phyloP scores from a whole-genome alignment of 2,329 filamentous ascomycete species.

The Capronia coronata region DNA sequence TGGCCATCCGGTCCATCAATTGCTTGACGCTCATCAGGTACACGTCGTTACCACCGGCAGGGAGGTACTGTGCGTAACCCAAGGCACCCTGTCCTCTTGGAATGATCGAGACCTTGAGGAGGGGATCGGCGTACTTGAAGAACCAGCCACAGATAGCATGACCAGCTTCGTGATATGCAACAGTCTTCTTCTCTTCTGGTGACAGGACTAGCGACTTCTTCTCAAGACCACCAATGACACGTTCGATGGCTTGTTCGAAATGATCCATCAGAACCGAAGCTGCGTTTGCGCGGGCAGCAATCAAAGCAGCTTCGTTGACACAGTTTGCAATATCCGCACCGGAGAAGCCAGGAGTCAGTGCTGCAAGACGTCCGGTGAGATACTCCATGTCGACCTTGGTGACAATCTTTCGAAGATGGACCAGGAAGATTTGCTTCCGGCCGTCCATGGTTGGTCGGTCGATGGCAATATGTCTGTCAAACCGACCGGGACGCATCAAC shows the following conservation, averaged over 20 bases:
- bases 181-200: conserved; percentile 88
- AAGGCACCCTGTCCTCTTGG: conserved; percentile 88
- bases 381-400: conserved; percentile 85
- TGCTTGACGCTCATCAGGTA: conserved; percentile 95
- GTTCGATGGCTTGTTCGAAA: conserved; percentile 96
- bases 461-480: conserved; percentile 93
- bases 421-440: conserved; percentile 89
- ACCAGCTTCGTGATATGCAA: conserved; percentile 96
- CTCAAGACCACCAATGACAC: conserved; percentile 91
- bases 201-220: conserved; percentile 94
- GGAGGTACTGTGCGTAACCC: conserved; percentile 96
- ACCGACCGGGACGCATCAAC: conserved; percentile 90
- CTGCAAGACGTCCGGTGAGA: conserved; percentile 79
- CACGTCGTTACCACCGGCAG: conserved; percentile 64
- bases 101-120: conserved; percentile 98
- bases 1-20: conserved; percentile 98
- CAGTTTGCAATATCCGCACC: conserved; percentile 98
- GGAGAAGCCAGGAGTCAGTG: conserved; percentile 91
- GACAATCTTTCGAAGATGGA: conserved; percentile 90
- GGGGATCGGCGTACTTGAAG: conserved; percentile 89
- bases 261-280: conserved; percentile 77
- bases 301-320: conserved; percentile 92
- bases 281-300: conserved; percentile 79
- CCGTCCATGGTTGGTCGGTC: conserved; percentile 96
- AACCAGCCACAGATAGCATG: conserved; percentile 99